Evolutionary conservation across 225 moss, liverwort and hornwort genomes (phyloP).

Genomic region (Neckera pumila): DNA sequence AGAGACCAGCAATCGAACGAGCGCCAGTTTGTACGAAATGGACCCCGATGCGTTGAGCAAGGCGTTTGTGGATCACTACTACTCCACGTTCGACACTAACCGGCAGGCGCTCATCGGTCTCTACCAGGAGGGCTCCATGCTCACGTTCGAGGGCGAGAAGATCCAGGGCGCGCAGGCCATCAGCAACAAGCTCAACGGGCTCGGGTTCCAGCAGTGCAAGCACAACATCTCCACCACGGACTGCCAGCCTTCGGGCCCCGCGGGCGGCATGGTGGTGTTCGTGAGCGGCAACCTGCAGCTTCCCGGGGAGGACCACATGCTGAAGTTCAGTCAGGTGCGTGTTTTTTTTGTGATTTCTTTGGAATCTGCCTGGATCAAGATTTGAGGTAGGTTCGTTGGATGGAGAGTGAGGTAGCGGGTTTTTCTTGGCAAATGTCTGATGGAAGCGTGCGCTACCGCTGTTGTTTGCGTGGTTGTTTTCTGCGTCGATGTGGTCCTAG

Average conservation of each 20-base stretch:
- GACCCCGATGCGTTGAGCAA: conserved; percentile 71
- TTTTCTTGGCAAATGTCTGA: neutral
- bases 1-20: neutral
- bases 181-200: conserved; percentile 48
- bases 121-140: conserved; percentile 83
- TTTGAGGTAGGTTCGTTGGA: neutral
- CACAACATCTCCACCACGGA: conserved; percentile 76
- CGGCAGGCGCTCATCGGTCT: conserved; percentile 53
- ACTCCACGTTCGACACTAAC: conserved; percentile 65
- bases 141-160: conserved; percentile 88
- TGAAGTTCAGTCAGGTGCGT: conserved; percentile 83
- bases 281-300: conserved; percentile 79
- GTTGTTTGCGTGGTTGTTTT: neutral
- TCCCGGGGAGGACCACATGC: conserved; percentile 64
- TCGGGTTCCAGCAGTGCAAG: conserved; percentile 83
- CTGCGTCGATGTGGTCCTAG: neutral
- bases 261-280: conserved; percentile 78
- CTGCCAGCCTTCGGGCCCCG: conserved; percentile 79
- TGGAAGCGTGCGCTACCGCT: neutral
- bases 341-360: neutral
- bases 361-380: neutral
- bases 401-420: neutral
- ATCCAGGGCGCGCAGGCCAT: conserved; percentile 71
- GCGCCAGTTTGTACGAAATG: conserved; percentile 18
- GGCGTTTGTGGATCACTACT: conserved; percentile 96